phyloP scores from a whole-genome alignment of 163 green algal genomes.

The Volvox carteri region DNA sequence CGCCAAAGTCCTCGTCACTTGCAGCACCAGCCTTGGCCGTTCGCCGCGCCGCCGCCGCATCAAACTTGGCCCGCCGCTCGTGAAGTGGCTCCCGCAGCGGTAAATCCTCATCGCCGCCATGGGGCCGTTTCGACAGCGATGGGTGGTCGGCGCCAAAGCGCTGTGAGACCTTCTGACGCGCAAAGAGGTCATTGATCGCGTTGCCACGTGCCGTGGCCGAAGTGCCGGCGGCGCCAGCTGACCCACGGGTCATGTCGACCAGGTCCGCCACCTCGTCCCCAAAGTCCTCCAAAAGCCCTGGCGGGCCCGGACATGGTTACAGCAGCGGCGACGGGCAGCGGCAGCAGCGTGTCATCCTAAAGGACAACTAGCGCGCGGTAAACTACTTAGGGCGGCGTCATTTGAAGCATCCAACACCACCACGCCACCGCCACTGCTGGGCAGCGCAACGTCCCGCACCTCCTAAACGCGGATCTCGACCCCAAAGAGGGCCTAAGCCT shows the following conservation, averaged over 20 bases:
- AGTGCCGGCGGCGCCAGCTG: constrained; percentile 2
- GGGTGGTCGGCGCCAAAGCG: constrained; percentile 79
- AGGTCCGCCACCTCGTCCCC: constrained; percentile 94
- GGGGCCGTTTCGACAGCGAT: background rate
- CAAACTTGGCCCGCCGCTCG: constrained; percentile 84
- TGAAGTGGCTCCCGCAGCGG: constrained; percentile 70
- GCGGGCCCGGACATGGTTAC: no score
- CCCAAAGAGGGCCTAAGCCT: no score
- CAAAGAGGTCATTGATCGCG: constrained; percentile 69
- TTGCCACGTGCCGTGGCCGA: constrained; percentile 2
- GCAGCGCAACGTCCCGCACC: no score
- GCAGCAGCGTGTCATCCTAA: no score
- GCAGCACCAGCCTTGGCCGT: constrained; percentile 52
- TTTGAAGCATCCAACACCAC: no score
- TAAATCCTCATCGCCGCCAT: constrained; percentile 64
- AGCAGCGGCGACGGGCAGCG: no score
- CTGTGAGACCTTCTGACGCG: constrained; percentile 76
- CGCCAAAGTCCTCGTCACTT: constrained; percentile 1
- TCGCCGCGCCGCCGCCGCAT: constrained; percentile 73
- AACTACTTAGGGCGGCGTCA: no score
- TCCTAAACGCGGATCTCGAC: no score
- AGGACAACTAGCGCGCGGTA: no score
- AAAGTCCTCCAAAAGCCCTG: constrained; percentile 92
- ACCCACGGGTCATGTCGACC: constrained; percentile 68
- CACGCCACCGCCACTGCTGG: no score